phyloP scores from a whole-genome alignment of 2,329 filamentous ascomycete species.

The Tolypocladium paradoxum region DNA sequence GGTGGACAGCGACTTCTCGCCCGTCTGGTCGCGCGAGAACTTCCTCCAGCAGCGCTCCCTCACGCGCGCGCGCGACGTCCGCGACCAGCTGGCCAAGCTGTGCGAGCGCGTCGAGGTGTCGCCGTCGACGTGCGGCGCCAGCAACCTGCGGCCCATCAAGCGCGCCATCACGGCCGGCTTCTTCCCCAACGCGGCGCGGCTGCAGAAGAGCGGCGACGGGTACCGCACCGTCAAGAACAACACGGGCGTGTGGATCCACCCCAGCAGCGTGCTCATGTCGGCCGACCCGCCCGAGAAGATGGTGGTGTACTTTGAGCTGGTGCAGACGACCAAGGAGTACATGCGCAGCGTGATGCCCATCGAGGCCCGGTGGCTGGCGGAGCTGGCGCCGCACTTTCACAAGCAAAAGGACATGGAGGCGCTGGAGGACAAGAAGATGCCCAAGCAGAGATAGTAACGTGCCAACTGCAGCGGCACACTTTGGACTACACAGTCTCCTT shows the following conservation, averaged over 20 bases:
- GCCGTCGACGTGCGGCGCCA: constrained; percentile 55
- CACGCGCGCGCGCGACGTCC: constrained; percentile 78
- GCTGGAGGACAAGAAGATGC: constrained; percentile 61
- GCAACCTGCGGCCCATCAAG: constrained; percentile 65
- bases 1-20: constrained; percentile 82
- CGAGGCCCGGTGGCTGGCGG: constrained; percentile 72
- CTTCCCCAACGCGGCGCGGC: constrained; percentile 81
- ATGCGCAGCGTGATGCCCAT: constrained; percentile 83
- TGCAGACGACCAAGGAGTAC: constrained; percentile 81
- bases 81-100: constrained; percentile 83
- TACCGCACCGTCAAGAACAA: constrained; percentile 91
- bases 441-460: constrained; percentile 17
- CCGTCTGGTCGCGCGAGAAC: constrained; percentile 83
- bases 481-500: neutral
- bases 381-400: constrained; percentile 89
- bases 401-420: constrained; percentile 84
- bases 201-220: constrained; percentile 74
- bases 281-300: constrained; percentile 67
- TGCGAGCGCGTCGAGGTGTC: constrained; percentile 88
- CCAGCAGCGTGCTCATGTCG: constrained; percentile 70
- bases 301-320: constrained; percentile 78
- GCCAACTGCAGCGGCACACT: neutral
- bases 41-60: constrained; percentile 88
- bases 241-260: constrained; percentile 84
- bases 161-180: constrained; percentile 86